These are phyloP conservation scores for Fallopia convolvulus DNA, from an alignment of 148 eudicot genomes.

Conservation along the genomic window DNA sequence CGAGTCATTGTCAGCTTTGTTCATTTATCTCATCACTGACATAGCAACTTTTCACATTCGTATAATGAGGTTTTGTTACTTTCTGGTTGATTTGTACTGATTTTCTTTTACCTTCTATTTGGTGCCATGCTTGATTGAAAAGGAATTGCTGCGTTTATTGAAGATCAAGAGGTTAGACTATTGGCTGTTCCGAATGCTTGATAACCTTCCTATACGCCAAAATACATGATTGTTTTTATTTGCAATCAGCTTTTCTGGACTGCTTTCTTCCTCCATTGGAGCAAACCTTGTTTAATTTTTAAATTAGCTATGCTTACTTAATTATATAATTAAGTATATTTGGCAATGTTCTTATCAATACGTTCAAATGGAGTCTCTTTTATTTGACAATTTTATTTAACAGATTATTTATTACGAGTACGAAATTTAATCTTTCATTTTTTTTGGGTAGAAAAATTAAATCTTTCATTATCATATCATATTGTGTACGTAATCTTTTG, in stretches of 20 bases:
- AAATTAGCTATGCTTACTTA: neutral
- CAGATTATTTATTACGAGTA: too few relatives aligned
- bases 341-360: too few relatives aligned
- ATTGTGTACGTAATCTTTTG: too few relatives aligned
- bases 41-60: neutral
- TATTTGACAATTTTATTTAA: too few relatives aligned
- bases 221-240: neutral
- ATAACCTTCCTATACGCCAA: too few relatives aligned
- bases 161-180: neutral
- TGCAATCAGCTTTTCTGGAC: neutral
- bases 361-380: too few relatives aligned
- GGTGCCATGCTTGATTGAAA: neutral
- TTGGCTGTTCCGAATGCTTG: too few relatives aligned
- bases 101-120: neutral
- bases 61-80: constrained; percentile 1
- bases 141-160: neutral
- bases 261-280: neutral
- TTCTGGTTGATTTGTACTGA: neutral
- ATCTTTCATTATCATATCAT: too few relatives aligned
- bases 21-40: neutral
- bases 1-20: neutral
- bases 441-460: too few relatives aligned
- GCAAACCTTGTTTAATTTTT: too few relatives aligned
- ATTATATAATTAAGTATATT: too few relatives aligned
- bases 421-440: too few relatives aligned